Percentiles rank a stretch among this genome's conserved stretches.
Evolutionary conservation across 2,329 filamentous ascomycete species (phyloP).

Genomic region (Thielaviopsis cerberus): DNA sequence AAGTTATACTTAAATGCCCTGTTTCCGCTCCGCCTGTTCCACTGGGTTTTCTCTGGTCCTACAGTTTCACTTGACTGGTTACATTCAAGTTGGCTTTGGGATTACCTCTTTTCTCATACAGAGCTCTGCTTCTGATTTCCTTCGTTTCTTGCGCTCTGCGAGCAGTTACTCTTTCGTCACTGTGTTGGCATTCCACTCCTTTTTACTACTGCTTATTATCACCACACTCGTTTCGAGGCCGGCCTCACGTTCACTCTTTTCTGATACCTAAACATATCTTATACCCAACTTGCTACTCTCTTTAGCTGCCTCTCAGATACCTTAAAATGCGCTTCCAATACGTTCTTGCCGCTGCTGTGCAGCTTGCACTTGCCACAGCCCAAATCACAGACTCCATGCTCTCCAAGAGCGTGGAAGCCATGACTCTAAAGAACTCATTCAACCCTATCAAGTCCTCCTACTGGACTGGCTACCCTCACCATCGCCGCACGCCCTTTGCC

Average conservation of each 20-base stretch:
- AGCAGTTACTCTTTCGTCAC: conserved; percentile 1
- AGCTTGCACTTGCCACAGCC: not conserved
- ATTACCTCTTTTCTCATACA: not conserved
- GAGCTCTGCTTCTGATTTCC: not conserved
- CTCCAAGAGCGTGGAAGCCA: conserved; percentile 21
- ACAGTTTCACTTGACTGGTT: not conserved
- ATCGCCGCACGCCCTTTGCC: conserved; percentile 43
- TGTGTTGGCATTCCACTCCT: conserved; percentile 6
- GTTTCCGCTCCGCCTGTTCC: not conserved
- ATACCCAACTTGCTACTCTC: not conserved
- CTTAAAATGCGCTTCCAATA: not conserved
- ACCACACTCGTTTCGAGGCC: conserved; percentile 2
- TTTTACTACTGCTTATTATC: not conserved
- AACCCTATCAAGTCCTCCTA: conserved; percentile 40
- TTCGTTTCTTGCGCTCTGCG: conserved; percentile 1
- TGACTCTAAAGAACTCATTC: conserved; percentile 32
- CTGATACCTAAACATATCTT: not conserved
- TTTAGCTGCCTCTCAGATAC: not conserved
- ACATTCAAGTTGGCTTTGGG: not conserved
- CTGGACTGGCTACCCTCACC: conserved; percentile 42
- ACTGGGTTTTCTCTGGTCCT: not conserved
- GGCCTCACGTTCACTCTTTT: conserved; percentile 5
- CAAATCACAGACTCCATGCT: conserved; percentile 14
- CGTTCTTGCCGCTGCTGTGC: not conserved
- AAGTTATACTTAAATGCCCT: not conserved